phyloP scores from a whole-genome alignment of 495 filamentous ascomycete genomes.

The Aspergillus indologenus region DNA sequence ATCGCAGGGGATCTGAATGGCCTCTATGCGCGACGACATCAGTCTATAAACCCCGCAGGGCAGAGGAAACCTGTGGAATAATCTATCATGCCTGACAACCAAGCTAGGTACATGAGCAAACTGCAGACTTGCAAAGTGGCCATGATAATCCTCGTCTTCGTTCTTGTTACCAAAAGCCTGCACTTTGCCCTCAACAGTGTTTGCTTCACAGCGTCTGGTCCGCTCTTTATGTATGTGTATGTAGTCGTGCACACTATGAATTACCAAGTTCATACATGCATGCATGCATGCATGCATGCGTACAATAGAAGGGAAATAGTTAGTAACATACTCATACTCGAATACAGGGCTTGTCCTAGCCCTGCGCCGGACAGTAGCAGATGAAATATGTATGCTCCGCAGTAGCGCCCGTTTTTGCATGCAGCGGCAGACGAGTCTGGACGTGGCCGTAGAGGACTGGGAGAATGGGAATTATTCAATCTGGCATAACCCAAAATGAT shows the following conservation, averaged over 20 bases:
- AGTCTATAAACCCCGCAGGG: background rate
- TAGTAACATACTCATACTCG: no score
- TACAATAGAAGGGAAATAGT: no score
- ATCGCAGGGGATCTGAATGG: no score
- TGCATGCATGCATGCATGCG: no score
- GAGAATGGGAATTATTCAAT: no score
- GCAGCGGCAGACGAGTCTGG: slow-evolving; percentile 13
- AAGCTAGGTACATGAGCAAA: background rate
- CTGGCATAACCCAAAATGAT: no score
- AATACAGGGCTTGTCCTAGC: background rate
- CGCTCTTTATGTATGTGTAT: slow-evolving; percentile 2
- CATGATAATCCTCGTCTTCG: no score
- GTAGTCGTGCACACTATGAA: background rate
- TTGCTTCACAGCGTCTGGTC: background rate
- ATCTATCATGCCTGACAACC: no score
- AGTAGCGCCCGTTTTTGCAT: slow-evolving; percentile 22
- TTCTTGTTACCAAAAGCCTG: no score
- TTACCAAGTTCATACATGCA: background rate
- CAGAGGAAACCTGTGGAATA: background rate
- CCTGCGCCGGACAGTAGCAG: slow-evolving; percentile 4
- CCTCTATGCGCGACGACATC: background rate
- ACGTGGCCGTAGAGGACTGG: background rate
- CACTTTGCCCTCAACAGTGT: background rate
- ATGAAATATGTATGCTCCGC: slow-evolving; percentile 15
- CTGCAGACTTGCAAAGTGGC: no score